phyloP scores from a whole-genome alignment of 176 grass and related monocot genomes.

The Cymbopogon citratus region DNA sequence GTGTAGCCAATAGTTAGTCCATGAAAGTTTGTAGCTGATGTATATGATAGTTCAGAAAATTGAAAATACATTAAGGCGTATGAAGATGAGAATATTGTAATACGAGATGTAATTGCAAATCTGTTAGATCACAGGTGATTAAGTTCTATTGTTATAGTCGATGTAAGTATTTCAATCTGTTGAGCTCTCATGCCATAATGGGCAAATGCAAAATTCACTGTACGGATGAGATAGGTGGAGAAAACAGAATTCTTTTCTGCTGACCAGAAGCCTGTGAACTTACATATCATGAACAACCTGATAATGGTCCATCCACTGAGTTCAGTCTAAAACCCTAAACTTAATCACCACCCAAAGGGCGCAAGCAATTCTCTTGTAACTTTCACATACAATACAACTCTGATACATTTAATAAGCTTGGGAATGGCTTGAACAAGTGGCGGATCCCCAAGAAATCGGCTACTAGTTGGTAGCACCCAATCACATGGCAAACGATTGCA shows the following conservation, averaged over 20 bases:
- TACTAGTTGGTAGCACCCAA: not conserved
- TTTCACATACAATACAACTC: not conserved
- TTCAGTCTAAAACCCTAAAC: not conserved
- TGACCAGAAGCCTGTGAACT: not conserved
- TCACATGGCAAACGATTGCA: not conserved
- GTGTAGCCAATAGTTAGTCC: not conserved
- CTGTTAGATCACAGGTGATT: not conserved
- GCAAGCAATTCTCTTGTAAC: not conserved
- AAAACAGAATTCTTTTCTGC: not conserved
- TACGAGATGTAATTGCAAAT: not conserved
- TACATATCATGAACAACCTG: not conserved
- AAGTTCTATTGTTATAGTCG: not conserved
- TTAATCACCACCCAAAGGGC: not conserved
- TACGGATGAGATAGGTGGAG: not conserved
- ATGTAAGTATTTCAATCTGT: not conserved
- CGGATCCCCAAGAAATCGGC: not conserved
- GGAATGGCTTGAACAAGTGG: not conserved
- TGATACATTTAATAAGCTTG: not conserved
- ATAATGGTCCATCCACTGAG: not conserved
- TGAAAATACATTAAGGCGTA: not conserved
- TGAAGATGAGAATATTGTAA: not conserved
- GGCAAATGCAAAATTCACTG: not conserved
- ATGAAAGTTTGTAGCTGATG: not conserved
- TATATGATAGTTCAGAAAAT: not conserved
- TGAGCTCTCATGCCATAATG: not conserved